Evolutionary conservation across 306 rosid species (phyloP).

Genomic region (Hylodesmum podocarpum): DNA sequence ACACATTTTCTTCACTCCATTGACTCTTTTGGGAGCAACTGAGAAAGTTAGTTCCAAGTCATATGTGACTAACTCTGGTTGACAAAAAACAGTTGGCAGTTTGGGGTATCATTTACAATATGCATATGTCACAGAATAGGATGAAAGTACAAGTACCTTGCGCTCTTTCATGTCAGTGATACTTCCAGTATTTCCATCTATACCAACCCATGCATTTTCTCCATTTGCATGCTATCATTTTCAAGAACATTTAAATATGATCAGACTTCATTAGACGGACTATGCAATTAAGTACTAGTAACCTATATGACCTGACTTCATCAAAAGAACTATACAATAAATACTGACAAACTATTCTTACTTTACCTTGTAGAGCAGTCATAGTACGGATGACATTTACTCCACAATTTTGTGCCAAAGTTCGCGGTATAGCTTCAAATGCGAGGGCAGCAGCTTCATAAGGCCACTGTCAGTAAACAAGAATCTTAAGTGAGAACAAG

Average conservation of each 20-base stretch:
- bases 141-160: conserved; percentile 52
- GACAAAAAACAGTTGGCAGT: neutral
- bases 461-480: conserved; percentile 76
- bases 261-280: neutral
- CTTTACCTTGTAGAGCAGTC: conserved; percentile 98
- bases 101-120: neutral
- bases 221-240: conserved; percentile 81
- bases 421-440: conserved; percentile 96
- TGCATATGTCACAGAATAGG: neutral
- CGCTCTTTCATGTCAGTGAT: conserved; percentile 77
- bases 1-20: neutral
- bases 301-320: too few relatives aligned
- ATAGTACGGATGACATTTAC: conserved; percentile 92
- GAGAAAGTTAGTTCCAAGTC: neutral
- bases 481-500: conserved; percentile 28
- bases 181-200: conserved; percentile 86
- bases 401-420: conserved; percentile 97
- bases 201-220: conserved; percentile 96
- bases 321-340: too few relatives aligned
- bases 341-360: conserved; percentile 26
- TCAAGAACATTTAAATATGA: conserved; percentile 4
- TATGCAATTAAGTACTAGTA: too few relatives aligned
- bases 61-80: neutral
- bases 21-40: neutral
- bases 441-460: conserved; percentile 99